These are phyloP conservation scores for Ustilago esculenta DNA, from an alignment of 1,284 basidiomycete genomes.

Conservation along the genomic window DNA sequence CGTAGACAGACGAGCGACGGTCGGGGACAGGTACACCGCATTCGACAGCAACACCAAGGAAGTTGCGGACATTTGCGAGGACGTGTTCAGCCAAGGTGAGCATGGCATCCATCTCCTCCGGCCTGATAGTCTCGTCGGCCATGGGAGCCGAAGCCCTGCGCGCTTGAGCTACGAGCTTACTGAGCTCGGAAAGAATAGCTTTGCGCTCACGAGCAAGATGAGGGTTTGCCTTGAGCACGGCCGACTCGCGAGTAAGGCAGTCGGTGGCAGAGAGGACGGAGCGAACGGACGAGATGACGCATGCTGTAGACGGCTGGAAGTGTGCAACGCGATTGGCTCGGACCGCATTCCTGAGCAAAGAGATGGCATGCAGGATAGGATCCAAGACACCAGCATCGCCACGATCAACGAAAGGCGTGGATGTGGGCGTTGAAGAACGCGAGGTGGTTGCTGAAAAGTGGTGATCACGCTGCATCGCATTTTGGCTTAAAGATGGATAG, in stretches of 20 bases:
- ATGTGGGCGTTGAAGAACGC: slow-evolving; percentile 49
- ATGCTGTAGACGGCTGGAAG: slow-evolving; percentile 74
- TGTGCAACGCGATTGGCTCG: slow-evolving; percentile 79
- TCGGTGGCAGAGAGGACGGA: slow-evolving; percentile 84
- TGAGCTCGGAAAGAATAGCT: slow-evolving; percentile 82
- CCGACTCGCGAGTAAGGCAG: slow-evolving; percentile 84
- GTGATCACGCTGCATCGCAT: slow-evolving; percentile 13
- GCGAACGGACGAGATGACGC: slow-evolving; percentile 93
- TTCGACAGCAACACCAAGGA: slow-evolving; percentile 76
- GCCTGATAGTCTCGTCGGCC: slow-evolving; percentile 60
- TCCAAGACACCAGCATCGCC: slow-evolving; percentile 50
- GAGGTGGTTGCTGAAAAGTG: slow-evolving; percentile 36
- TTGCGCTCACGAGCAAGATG: slow-evolving; percentile 80
- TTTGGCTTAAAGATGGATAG: slow-evolving; percentile 5
- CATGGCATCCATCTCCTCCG: slow-evolving; percentile 67
- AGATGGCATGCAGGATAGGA: slow-evolving; percentile 81
- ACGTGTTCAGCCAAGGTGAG: slow-evolving; percentile 69
- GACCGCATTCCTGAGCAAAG: slow-evolving; percentile 85
- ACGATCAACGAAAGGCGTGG: slow-evolving; percentile 17
- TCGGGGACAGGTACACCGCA: slow-evolving; percentile 81
- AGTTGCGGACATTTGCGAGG: slow-evolving; percentile 69
- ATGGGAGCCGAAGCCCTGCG: slow-evolving; percentile 73
- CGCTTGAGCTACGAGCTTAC: slow-evolving; percentile 83
- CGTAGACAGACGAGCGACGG: slow-evolving; percentile 52
- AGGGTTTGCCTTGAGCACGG: slow-evolving; percentile 76